A percentile compares a stretch with the other conserved stretches of the same genome.
Conservation (phyloP, 163 green algal genomes). For the Trebouxiophyceae sp. region DNA sequence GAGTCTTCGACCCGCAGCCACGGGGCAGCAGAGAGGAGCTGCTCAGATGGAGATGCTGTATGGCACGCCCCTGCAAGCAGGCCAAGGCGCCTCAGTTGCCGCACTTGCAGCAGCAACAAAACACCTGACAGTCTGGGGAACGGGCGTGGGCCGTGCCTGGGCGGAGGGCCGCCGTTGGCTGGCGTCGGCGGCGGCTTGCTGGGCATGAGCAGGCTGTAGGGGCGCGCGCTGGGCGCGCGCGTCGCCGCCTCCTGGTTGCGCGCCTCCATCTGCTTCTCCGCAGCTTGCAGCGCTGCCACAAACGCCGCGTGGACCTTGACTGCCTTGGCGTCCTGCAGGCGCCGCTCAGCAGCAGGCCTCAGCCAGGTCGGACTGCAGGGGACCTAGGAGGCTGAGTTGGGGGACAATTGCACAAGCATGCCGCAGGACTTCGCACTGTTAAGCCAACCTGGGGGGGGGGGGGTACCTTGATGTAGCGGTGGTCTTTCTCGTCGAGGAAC, state of each 20-base stretch:
- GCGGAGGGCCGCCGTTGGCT: too few relatives aligned
- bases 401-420: too few relatives aligned
- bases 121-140: too few relatives aligned
- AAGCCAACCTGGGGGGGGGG: neutral
- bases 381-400: too few relatives aligned
- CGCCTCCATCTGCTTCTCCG: conserved; percentile 1
- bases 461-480: neutral
- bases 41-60: neutral
- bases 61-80: neutral
- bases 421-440: too few relatives aligned
- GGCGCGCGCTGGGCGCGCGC: neutral
- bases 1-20: too few relatives aligned
- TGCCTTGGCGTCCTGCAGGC: neutral
- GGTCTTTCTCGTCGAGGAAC: neutral
- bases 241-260: too few relatives aligned
- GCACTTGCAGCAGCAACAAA: too few relatives aligned
- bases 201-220: neutral
- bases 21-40: too few relatives aligned
- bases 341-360: too few relatives aligned
- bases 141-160: too few relatives aligned
- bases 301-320: neutral
- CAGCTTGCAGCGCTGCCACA: neutral
- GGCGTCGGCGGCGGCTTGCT: neutral
- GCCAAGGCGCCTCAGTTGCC: neutral
- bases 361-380: too few relatives aligned